A percentile compares a stretch with the other conserved stretches of the same genome.
These are phyloP conservation scores for Hypericum androsaemum DNA, from an alignment of 345 rosid genomes.

Conservation along the genomic window DNA sequence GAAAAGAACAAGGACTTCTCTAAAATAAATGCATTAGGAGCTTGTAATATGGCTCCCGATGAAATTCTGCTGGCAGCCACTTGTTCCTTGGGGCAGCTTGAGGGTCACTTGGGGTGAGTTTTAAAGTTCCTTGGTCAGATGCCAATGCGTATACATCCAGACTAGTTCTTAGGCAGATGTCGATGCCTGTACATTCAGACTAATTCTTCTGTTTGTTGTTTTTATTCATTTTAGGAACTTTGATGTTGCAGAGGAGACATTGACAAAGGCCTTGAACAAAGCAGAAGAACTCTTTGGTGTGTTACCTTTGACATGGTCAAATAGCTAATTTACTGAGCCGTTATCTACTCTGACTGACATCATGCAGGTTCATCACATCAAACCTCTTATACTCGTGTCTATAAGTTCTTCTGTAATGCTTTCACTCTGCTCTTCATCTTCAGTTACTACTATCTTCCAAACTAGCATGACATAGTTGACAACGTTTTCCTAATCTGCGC, in stretches of 20 bases:
- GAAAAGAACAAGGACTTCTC: conserved; percentile 30
- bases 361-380: conserved; percentile 49
- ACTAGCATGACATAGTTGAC: too few relatives aligned
- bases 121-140: conserved; percentile 1
- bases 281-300: conserved; percentile 70
- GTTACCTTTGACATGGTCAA: conserved; percentile 9
- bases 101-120: conserved; percentile 70
- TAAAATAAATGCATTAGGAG: conserved; percentile 29
- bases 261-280: conserved; percentile 57
- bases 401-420: too few relatives aligned
- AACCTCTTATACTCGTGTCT: too few relatives aligned
- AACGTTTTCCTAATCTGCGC: too few relatives aligned
- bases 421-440: too few relatives aligned
- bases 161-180: too few relatives aligned
- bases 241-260: conserved; percentile 57
- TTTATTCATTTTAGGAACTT: conserved; percentile 47
- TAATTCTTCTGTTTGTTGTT: neutral
- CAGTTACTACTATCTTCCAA: too few relatives aligned
- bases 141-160: neutral
- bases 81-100: conserved; percentile 82
- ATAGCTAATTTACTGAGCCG: neutral
- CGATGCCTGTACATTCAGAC: too few relatives aligned
- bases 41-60: conserved; percentile 69
- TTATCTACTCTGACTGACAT: neutral
- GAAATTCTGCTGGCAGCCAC: conserved; percentile 60